Evolutionary conservation across 257 asterid genomes (phyloP), one percentile per base, ranked within the genome.

Genomic region (Rehmannia glutinosa): DNA sequence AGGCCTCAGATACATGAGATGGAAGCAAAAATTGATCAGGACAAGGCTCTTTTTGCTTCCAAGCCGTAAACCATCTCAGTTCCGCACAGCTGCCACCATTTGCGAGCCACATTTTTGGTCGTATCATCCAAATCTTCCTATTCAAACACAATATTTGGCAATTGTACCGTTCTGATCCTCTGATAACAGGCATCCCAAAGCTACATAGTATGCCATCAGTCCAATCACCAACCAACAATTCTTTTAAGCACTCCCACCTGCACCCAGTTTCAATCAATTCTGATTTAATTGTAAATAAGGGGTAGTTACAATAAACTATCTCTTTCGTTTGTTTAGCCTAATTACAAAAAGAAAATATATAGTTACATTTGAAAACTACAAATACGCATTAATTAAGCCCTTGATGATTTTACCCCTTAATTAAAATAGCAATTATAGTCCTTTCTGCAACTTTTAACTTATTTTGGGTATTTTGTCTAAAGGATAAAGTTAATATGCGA

Each of bases 41-140:
- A 16, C 41, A 13, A 0, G 71, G 75, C 41, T 83, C 82, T 57
- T 75, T 86, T 41, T 84, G 90, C 81, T 90, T 86, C 97, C 97
- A 90, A 15, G 96, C 88, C 0, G 96, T 90, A 76, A 88, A 90
- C 95, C 96, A 90, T 64, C 96, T 61, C 0, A 86, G 83, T 62
- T 88, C 97, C 41, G 80, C 65, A 47, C 77, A 86, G 71, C 69
- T 73, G 1, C 89, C 89, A 56, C 84, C 97, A 72, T 90, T 86
- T 32, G 97, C 97, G 13, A 90, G 88, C 95, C 89, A 86, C 88
- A 87, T 86, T 76, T 90, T 90, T 2, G 97, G 97, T 30, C 95
- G 86, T 73, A 90, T 86, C 95, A 90, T 75, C 55, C 87, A 45
- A 12, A 90, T 86, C 71, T 84, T 86, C 62, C 92, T 72, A 64